Evolutionary conservation across 306 rosid species (phyloP).

Genomic region (Echinosophora koreensis): DNA sequence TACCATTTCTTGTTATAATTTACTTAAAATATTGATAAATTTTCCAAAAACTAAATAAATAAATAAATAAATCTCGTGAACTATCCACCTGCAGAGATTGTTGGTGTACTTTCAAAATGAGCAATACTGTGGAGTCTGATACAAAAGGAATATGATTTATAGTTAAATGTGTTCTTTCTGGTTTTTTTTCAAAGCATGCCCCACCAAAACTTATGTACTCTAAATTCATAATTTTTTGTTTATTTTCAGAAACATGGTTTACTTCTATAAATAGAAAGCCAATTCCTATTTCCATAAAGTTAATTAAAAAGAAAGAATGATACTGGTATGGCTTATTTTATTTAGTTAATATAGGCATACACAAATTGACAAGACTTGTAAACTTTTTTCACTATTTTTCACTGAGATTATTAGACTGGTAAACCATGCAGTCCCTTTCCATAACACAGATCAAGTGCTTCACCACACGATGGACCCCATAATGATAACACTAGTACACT

Average conservation of each 20-base stretch:
- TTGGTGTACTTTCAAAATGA: background rate
- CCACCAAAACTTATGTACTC: background rate
- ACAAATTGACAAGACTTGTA: background rate
- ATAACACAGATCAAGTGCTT: conserved; percentile 36
- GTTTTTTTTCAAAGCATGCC: background rate
- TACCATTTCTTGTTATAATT: conserved; percentile 27
- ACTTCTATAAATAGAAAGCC: conserved; percentile 30
- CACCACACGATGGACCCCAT: conserved; percentile 43
- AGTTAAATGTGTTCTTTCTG: background rate
- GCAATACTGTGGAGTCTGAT: conserved; percentile 13
- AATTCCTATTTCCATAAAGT: background rate
- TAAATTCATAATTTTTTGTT: background rate
- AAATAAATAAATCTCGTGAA: background rate
- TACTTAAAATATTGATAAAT: conserved; percentile 11
- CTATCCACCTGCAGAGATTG: conserved; percentile 9
- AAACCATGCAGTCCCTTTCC: conserved; percentile 42
- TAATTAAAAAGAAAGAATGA: background rate
- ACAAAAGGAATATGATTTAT: background rate
- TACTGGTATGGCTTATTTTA: conserved; percentile 2
- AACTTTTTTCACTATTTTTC: conserved; percentile 23
- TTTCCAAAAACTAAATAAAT: background rate
- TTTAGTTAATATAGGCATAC: background rate
- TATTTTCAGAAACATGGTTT: conserved; percentile 4
- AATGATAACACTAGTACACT: conserved; percentile 34
- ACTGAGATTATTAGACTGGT: conserved; percentile 15